Conservation (phyloP, 2,329 filamentous ascomycete genomes). For the Diaporthe sp. region DNA sequence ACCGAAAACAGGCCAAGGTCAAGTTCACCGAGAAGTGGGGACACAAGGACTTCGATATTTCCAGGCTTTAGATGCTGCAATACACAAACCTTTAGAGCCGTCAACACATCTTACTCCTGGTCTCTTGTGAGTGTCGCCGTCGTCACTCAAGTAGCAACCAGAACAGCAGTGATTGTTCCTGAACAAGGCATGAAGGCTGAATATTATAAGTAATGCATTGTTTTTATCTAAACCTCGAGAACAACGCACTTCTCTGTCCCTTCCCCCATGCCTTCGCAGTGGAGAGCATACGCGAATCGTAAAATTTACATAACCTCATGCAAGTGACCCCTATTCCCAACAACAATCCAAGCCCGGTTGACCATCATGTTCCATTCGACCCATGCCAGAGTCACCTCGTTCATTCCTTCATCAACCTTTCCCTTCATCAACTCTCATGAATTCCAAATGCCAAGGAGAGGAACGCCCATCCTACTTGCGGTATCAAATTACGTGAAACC, state of each 20-base stretch:
- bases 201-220: conserved; percentile 22
- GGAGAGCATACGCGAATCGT: conserved; percentile 7
- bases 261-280: background rate
- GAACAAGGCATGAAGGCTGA: background rate
- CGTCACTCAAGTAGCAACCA: background rate
- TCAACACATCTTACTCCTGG: background rate
- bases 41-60: conserved; percentile 90
- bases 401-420: background rate
- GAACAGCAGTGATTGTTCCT: background rate
- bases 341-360: conserved; percentile 8
- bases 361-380: background rate
- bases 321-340: background rate
- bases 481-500: conserved; percentile 15
- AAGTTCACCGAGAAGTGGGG: conserved; percentile 96
- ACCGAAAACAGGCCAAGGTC: conserved; percentile 85
- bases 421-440: background rate
- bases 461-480: conserved; percentile 12
- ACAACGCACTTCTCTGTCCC: background rate
- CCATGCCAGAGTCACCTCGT: background rate
- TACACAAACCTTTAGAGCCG: background rate
- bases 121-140: background rate
- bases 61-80: conserved; percentile 24
- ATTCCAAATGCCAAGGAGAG: background rate
- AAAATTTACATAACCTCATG: conserved; percentile 29
- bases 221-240: conserved; percentile 33